Conservation (phyloP, 2,329 filamentous ascomycete species). For the Alternaria gaisen region DNA sequence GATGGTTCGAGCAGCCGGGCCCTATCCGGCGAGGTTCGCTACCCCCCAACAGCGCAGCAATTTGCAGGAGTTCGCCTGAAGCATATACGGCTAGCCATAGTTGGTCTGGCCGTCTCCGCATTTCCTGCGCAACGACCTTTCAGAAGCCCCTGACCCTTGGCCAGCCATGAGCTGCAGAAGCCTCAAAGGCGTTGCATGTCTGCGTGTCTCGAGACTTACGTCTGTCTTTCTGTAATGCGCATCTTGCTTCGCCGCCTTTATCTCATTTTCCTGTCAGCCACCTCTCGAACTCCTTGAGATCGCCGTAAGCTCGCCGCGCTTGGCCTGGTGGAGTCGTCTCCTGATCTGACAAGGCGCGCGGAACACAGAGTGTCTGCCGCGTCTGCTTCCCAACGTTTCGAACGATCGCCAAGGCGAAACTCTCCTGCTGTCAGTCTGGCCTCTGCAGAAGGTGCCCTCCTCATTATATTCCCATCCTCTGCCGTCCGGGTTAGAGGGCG, state of each 20-base stretch:
- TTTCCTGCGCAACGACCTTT: slow-evolving; percentile 52
- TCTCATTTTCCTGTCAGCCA: slow-evolving; percentile 33
- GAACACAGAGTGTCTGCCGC: slow-evolving; percentile 38
- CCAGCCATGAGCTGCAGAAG: slow-evolving; percentile 50
- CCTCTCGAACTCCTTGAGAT: slow-evolving; percentile 29
- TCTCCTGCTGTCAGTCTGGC: slow-evolving; percentile 37
- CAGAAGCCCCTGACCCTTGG: slow-evolving; percentile 52
- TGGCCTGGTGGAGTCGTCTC: slow-evolving; percentile 27
- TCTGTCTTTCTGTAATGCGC: slow-evolving; percentile 47
- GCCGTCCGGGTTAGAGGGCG: slow-evolving; percentile 45
- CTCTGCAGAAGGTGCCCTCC: slow-evolving; percentile 29
- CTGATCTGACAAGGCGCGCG: slow-evolving; percentile 35
- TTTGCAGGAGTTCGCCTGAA: slow-evolving; percentile 52
- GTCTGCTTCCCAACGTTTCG: slow-evolving; percentile 42
- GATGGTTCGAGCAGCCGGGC: slow-evolving; percentile 44
- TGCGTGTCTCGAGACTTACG: slow-evolving; percentile 45
- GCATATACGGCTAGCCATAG: slow-evolving; percentile 50
- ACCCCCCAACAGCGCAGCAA: slow-evolving; percentile 48
- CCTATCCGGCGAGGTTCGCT: slow-evolving; percentile 43
- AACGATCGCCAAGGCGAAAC: slow-evolving; percentile 44
- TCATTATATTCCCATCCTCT: slow-evolving; percentile 33
- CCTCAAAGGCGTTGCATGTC: slow-evolving; percentile 52
- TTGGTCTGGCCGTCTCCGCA: slow-evolving; percentile 53
- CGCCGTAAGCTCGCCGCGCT: slow-evolving; percentile 35
- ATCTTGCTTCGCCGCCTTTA: slow-evolving; percentile 39